Evolutionary conservation across 208 protist species (phyloP).

Genomic region (Wallacemonas sp.): DNA sequence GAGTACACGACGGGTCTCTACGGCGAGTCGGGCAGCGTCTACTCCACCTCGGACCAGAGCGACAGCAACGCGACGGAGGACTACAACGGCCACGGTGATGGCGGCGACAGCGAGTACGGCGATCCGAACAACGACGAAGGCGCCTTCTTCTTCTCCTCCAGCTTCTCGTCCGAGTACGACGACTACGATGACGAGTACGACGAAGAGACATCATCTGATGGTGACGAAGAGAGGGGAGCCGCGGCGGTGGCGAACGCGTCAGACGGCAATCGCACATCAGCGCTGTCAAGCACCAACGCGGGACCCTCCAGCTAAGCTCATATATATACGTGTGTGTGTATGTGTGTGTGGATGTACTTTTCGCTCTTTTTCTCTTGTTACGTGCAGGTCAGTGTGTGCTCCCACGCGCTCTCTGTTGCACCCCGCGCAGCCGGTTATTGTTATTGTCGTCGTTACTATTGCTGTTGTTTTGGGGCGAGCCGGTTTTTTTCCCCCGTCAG

Average conservation of each 20-base stretch:
- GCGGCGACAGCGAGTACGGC: constrained; percentile 17
- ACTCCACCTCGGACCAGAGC: constrained; percentile 7
- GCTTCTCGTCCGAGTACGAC: constrained; percentile 24
- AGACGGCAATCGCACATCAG: not conserved
- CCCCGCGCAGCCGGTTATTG: no score
- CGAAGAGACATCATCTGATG: constrained; percentile 15
- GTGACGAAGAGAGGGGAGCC: constrained; percentile 14
- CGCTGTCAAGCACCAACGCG: no score
- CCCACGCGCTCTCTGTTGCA: no score
- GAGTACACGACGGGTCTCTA: constrained; percentile 8
- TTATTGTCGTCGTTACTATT: no score
- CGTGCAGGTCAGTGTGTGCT: no score
- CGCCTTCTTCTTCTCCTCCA: constrained; percentile 17
- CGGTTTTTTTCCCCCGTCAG: no score
- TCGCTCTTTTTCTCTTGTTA: no score
- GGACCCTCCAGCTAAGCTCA: no score
- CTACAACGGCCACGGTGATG: constrained; percentile 12
- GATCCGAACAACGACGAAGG: not conserved
- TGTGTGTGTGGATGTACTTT: no score
- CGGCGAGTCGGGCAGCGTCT: not conserved
- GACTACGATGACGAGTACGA: constrained; percentile 18
- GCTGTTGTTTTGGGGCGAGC: no score
- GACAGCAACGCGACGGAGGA: constrained; percentile 19
- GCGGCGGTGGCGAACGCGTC: not conserved
- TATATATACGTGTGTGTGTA: no score